Evolutionary conservation across 306 rosid genomes (phyloP).

Genomic region (Ziziphus jujuba): DNA sequence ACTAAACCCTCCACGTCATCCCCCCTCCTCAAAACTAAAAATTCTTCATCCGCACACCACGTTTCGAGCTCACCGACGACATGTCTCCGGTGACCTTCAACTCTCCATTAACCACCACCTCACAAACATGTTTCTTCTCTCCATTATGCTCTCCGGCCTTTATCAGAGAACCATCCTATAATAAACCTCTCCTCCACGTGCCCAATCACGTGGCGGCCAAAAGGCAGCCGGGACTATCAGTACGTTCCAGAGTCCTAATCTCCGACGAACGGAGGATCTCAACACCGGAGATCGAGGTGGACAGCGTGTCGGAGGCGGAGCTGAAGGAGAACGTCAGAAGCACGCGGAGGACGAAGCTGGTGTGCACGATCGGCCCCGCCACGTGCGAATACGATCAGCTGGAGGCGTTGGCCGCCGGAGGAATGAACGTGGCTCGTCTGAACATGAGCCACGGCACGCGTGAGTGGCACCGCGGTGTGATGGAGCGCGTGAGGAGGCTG

Average conservation of each 20-base stretch:
- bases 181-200: not conserved
- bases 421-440: slow-evolving; percentile 86
- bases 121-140: not conserved
- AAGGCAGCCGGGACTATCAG: not conserved
- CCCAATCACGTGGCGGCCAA: not conserved
- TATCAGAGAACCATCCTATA: not conserved
- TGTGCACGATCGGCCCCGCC: slow-evolving; percentile 91
- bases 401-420: slow-evolving; percentile 87
- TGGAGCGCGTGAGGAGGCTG: slow-evolving; percentile 65
- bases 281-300: slow-evolving; percentile 51
- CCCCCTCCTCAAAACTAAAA: not conserved
- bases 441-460: slow-evolving; percentile 95
- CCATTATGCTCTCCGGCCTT: not conserved
- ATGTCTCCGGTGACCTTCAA: slow-evolving; percentile 1
- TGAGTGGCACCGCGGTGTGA: slow-evolving; percentile 77
- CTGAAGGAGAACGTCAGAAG: slow-evolving; percentile 70
- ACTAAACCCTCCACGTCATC: not conserved
- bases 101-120: not conserved
- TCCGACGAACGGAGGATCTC: slow-evolving; percentile 35
- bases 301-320: slow-evolving; percentile 69
- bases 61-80: not conserved
- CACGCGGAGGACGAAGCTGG: slow-evolving; percentile 70
- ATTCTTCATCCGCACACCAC: not conserved
- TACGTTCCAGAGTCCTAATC: slow-evolving; percentile 17
- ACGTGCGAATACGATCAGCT: slow-evolving; percentile 73